A percentile compares a stretch with the other conserved stretches of the same genome.
Conservation (phyloP, 805 yeast genomes). For the Saturnispora sekii region DNA sequence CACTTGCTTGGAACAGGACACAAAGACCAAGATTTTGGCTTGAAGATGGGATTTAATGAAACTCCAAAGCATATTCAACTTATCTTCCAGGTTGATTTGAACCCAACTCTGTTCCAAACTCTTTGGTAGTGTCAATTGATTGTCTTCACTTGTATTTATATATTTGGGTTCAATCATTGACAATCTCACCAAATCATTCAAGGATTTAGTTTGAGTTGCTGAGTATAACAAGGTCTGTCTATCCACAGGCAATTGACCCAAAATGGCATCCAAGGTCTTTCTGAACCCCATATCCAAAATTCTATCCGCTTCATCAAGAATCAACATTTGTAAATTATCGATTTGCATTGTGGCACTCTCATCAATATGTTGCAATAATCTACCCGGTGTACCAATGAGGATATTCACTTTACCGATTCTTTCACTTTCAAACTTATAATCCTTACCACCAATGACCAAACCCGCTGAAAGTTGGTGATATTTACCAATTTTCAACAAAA, state of each 20-base stretch:
- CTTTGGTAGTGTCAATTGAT: slow-evolving; percentile 53
- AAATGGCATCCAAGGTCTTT: slow-evolving; percentile 69
- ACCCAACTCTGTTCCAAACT: slow-evolving; percentile 78
- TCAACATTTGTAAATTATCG: slow-evolving; percentile 64
- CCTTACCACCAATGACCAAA: slow-evolving; percentile 88
- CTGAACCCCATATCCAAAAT: slow-evolving; percentile 91
- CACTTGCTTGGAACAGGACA: slow-evolving; percentile 83
- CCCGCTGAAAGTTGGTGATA: slow-evolving; percentile 76
- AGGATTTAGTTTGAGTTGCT: slow-evolving; percentile 82
- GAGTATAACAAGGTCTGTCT: slow-evolving; percentile 81
- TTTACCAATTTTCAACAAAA: slow-evolving; percentile 70
- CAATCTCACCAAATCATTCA: slow-evolving; percentile 72
- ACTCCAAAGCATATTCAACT: slow-evolving; percentile 78
- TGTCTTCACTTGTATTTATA: slow-evolving; percentile 34
- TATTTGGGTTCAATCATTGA: slow-evolving; percentile 58
- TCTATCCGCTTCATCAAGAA: slow-evolving; percentile 87
- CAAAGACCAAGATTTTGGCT: slow-evolving; percentile 69
- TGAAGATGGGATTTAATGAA: slow-evolving; percentile 78
- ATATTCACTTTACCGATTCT: slow-evolving; percentile 73
- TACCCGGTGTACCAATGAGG: slow-evolving; percentile 85
- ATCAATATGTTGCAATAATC: slow-evolving; percentile 83
- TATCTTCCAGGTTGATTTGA: slow-evolving; percentile 62
- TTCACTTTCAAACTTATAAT: slow-evolving; percentile 70
- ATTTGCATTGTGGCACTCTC: slow-evolving; percentile 76
- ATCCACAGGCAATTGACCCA: slow-evolving; percentile 65